Percentiles rank a stretch among this genome's conserved stretches.
Conservation (phyloP, 129 eudicot species). For the Lonicera japonica region DNA sequence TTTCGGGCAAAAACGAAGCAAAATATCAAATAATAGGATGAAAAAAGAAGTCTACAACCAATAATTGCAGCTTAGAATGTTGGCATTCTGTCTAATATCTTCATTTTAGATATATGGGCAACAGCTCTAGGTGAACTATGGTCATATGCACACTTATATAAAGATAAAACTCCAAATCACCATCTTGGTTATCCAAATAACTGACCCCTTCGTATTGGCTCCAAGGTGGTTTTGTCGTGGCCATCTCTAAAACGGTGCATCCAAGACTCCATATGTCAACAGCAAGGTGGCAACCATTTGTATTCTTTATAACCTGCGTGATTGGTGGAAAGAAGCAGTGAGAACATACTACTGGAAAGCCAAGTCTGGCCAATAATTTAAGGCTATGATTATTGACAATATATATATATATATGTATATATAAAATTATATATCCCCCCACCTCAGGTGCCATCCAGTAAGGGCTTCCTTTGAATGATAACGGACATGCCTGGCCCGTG, state of each 20-base stretch:
- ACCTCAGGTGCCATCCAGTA: constrained; percentile 99
- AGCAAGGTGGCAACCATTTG: constrained; percentile 74
- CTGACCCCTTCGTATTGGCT: constrained; percentile 99
- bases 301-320: constrained; percentile 72
- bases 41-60: constrained; percentile 1
- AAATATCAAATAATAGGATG: constrained; percentile 1
- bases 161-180: constrained; percentile 1
- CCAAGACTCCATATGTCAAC: constrained; percentile 99
- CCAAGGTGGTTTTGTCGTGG: constrained; percentile 99
- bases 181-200: too few species aligned
- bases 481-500: constrained; percentile 76
- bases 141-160: neutral
- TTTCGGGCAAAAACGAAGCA: constrained; percentile 25
- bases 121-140: too few species aligned
- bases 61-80: constrained; percentile 2
- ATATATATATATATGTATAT: neutral
- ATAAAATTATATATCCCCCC: constrained; percentile 2
- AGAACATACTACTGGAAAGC: neutral
- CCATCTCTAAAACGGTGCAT: constrained; percentile 97
- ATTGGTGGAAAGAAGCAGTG: neutral
- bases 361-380: neutral
- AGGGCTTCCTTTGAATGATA: constrained; percentile 92
- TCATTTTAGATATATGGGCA: neutral
- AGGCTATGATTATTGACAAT: neutral
- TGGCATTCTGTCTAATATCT: neutral